Evolutionary conservation across 257 asterid species (phyloP), one percentile per base, ranked within the genome.

Genomic region (Forsythia suspensa): DNA sequence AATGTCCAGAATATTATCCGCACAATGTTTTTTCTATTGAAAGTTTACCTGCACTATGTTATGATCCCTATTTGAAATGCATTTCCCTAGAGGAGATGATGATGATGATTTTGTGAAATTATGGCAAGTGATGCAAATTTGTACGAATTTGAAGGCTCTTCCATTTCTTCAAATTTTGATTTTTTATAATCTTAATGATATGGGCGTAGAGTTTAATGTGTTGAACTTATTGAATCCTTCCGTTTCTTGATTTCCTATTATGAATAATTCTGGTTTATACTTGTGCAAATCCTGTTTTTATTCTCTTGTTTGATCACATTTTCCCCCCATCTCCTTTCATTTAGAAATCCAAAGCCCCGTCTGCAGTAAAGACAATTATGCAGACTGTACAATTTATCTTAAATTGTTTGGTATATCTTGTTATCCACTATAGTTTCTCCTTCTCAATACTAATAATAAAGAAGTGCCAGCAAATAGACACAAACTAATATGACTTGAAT

Each of bases 291-390:
- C 29, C 11, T 57, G 15, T 48, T 48, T 24, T n/a, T 66, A 37
- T 61, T 34, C 61, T 42, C 82, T 72, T n/a, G 71, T 63, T 36
- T 29, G 13, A 39, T 59, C 24, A 21, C 72, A 63, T n/a, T 57
- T 61, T 75, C 48, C 59, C 59, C 20, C 59, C 48, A 57, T 39
- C 77, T 16, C 72, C 70, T 76, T 75, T 72, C 80, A 38, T 76
- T 73, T 40, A 38, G 34, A 29, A 29, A 29, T 29, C 34, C 34
- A 29, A 29, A 29, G 40, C 36, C 37, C 40, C 74, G 72, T 73
- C 42, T 55, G 61, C 68, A 16, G 43, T 36, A 61, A 72, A 52
- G 55, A 57, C 11, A 16, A 6, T 18, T 63, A 9, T 63, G 40
- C 40, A 21, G 40, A 63, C 70, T 63, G 70, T 63, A 63, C 18